A percentile compares a stretch with the other conserved stretches of the same genome.
These are phyloP conservation scores for Hypoxylon sp. DNA, from an alignment of 2,329 filamentous ascomycete genomes.

Conservation along the genomic window DNA sequence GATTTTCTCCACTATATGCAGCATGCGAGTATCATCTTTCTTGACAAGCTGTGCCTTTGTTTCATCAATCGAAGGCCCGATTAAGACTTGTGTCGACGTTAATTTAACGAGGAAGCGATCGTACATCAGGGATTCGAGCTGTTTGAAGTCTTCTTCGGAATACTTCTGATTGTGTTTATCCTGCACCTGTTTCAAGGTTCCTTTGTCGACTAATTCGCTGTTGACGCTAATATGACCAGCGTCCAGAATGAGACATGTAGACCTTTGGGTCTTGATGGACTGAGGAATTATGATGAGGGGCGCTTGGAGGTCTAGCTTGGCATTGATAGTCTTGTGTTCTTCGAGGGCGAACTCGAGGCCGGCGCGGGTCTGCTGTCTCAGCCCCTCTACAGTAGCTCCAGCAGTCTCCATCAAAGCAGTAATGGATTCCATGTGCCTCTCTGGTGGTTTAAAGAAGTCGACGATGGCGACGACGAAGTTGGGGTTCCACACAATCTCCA, in stretches of 20 bases:
- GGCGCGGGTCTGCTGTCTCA: conserved; percentile 94
- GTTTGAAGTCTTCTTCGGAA: conserved; percentile 87
- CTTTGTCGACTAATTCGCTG: conserved; percentile 92
- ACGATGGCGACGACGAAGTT: conserved; percentile 90
- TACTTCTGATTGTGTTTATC: conserved; percentile 90
- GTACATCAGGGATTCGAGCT: conserved; percentile 94
- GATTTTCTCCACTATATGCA: conserved; percentile 95
- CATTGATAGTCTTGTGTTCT: conserved; percentile 98
- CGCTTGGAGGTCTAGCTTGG: conserved; percentile 93
- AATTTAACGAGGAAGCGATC: conserved; percentile 96
- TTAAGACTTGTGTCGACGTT: conserved; percentile 93
- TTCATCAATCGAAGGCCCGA: conserved; percentile 91
- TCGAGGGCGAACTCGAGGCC: conserved; percentile 96
- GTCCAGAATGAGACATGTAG: conserved; percentile 92
- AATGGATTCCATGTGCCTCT: conserved; percentile 98
- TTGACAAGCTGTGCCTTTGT: conserved; percentile 84
- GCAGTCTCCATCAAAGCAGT: conserved; percentile 94
- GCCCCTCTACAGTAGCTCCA: conserved; percentile 92
- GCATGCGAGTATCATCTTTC: conserved; percentile 74
- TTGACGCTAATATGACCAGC: conserved; percentile 95
- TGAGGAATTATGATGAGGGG: conserved; percentile 97
- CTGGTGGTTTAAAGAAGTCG: conserved; percentile 96
- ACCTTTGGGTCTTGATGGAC: conserved; percentile 83
- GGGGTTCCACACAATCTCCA: conserved; percentile 98
- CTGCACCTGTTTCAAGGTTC: conserved; percentile 90